Evolutionary conservation across 345 rosid genomes (phyloP).

Genomic region (Aethionema arabicum): DNA sequence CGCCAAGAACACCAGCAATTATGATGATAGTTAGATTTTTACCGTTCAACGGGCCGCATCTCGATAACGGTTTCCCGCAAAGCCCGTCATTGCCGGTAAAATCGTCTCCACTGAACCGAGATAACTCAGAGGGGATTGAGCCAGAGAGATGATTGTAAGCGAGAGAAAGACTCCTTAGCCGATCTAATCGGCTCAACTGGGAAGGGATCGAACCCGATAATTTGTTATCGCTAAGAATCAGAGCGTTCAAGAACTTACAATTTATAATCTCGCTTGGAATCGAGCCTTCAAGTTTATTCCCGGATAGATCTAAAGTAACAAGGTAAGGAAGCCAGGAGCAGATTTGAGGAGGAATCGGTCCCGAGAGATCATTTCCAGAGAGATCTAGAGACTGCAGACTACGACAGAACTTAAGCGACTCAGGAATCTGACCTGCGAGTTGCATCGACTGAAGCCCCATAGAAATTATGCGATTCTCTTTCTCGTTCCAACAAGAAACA

Average conservation of each 20-base stretch:
- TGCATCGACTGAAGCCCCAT: constrained; percentile 60
- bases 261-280: constrained; percentile 51
- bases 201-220: constrained; percentile 58
- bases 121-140: constrained; percentile 48
- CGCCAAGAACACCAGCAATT: constrained; percentile 54
- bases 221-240: constrained; percentile 42
- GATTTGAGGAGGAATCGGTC: constrained; percentile 55
- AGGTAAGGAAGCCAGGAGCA: constrained; percentile 60
- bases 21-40: constrained; percentile 47
- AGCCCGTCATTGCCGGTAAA: constrained; percentile 46
- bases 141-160: constrained; percentile 53
- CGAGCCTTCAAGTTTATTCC: constrained; percentile 47
- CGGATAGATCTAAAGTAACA: constrained; percentile 58
- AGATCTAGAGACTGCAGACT: constrained; percentile 54
- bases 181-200: constrained; percentile 46
- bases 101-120: constrained; percentile 34
- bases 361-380: constrained; percentile 52
- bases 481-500: constrained; percentile 84
- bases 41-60: constrained; percentile 55
- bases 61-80: constrained; percentile 53
- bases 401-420: constrained; percentile 54
- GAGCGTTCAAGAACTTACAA: constrained; percentile 53
- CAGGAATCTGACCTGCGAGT: constrained; percentile 62
- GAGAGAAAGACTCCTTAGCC: constrained; percentile 49
- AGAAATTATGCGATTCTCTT: constrained; percentile 57